These are phyloP conservation scores for Salix koriyanagi DNA, from an alignment of 345 rosid genomes.

Conservation along the genomic window DNA sequence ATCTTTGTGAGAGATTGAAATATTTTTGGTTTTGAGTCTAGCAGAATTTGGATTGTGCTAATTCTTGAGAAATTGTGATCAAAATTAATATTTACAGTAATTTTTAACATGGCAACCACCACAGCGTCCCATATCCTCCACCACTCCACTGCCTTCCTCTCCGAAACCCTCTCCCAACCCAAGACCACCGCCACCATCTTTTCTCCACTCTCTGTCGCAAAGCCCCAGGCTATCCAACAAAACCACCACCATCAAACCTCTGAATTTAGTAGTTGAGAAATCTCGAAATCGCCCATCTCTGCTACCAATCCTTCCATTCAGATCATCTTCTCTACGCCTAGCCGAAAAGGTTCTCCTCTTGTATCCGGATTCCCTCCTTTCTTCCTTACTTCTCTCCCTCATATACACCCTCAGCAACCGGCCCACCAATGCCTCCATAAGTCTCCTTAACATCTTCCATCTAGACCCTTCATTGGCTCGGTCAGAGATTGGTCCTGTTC, in stretches of 20 bases:
- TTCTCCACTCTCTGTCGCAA: conserved; percentile 33
- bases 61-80: no score
- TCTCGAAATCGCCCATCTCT: conserved; percentile 45
- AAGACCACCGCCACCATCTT: conserved; percentile 41
- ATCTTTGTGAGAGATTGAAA: no score
- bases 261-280: conserved; percentile 41
- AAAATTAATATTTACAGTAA: no score
- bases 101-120: background rate
- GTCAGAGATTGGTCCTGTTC: conserved; percentile 40
- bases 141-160: conserved; percentile 35
- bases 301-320: conserved; percentile 18
- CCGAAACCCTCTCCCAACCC: conserved; percentile 36
- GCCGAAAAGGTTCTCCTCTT: conserved; percentile 49
- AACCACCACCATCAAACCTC: conserved; percentile 23
- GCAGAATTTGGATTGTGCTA: no score
- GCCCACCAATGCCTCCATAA: conserved; percentile 37
- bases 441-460: conserved; percentile 37
- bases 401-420: conserved; percentile 37
- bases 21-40: no score
- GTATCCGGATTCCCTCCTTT: conserved; percentile 26
- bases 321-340: conserved; percentile 46
- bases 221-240: conserved; percentile 17
- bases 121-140: conserved; percentile 39
- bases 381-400: conserved; percentile 50
- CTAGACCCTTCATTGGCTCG: conserved; percentile 46